phyloP scores from a whole-genome alignment of 306 rosid genomes.

The Rosa chinensis region DNA sequence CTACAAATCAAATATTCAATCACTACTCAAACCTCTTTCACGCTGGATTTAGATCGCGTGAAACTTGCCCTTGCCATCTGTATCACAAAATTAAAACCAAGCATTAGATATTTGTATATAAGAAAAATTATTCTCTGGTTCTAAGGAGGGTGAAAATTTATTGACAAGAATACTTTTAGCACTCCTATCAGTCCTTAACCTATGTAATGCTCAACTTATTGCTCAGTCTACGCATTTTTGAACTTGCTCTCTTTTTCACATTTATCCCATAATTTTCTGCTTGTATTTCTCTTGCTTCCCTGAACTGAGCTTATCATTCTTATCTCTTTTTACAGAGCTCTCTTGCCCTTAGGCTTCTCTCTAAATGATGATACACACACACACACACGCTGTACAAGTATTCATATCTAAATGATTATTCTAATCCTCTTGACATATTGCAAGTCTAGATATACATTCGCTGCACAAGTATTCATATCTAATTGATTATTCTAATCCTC shows the following conservation, averaged over 20 bases:
- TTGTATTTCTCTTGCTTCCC: not conserved
- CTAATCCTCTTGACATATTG: not conserved
- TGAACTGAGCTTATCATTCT: not conserved
- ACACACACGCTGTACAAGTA: not conserved
- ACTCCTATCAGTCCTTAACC: not conserved
- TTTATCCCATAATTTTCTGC: not conserved
- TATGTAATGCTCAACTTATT: not conserved
- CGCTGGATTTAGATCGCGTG: slow-evolving; percentile 69
- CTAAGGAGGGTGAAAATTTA: not conserved
- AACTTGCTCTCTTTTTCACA: not conserved
- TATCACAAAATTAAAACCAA: slow-evolving; percentile 25
- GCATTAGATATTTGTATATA: slow-evolving; percentile 1
- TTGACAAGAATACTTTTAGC: not conserved
- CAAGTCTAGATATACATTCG: too few species aligned
- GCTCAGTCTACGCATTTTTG: not conserved
- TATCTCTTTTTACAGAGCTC: not conserved
- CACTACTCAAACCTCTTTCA: slow-evolving; percentile 35
- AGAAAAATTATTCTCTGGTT: not conserved
- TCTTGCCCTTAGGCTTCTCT: too few species aligned
- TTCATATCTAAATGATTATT: not conserved
- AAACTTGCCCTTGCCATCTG: slow-evolving; percentile 99
- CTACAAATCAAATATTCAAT: slow-evolving; percentile 32
- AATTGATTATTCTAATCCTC: not conserved
- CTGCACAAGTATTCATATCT: not conserved
- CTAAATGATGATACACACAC: too few species aligned